Conservation (phyloP, 2,329 filamentous ascomycete species). For the Colletotrichum cuscutae region DNA sequence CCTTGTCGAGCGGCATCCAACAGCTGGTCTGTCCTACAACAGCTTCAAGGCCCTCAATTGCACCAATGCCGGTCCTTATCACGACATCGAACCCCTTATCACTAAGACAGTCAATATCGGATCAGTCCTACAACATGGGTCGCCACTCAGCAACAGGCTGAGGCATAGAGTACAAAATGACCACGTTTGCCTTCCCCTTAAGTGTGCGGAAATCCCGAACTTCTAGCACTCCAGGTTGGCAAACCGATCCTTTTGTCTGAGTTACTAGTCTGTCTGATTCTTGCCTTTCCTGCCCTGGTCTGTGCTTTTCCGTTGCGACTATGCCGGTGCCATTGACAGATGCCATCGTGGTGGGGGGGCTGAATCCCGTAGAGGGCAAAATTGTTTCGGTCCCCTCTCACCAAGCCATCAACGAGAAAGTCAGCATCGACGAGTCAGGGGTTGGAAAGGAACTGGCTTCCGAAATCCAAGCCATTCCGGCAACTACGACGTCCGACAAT, state of each 20-base stretch:
- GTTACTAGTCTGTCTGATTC: neutral
- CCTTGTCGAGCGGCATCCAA: neutral
- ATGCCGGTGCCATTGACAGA: constrained; percentile 25
- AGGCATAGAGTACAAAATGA: constrained; percentile 1
- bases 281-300: neutral
- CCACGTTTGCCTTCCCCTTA: neutral
- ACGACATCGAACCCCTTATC: neutral
- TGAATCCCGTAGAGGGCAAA: constrained; percentile 44
- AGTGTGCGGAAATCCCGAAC: neutral
- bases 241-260: neutral
- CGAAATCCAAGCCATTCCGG: constrained; percentile 37
- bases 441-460: constrained; percentile 33
- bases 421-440: constrained; percentile 12
- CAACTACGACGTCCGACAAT: constrained; percentile 31
- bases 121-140: neutral
- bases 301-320: neutral
- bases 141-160: neutral
- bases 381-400: constrained; percentile 43
- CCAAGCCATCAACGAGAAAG: constrained; percentile 44
- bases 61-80: constrained; percentile 11
- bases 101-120: neutral
- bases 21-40: neutral
- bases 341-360: constrained; percentile 39
- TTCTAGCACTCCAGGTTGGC: neutral
- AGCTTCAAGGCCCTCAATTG: neutral